Evolutionary conservation across 169 alveolate genomes (phyloP).

Genomic region (Eimeria sp.): DNA sequence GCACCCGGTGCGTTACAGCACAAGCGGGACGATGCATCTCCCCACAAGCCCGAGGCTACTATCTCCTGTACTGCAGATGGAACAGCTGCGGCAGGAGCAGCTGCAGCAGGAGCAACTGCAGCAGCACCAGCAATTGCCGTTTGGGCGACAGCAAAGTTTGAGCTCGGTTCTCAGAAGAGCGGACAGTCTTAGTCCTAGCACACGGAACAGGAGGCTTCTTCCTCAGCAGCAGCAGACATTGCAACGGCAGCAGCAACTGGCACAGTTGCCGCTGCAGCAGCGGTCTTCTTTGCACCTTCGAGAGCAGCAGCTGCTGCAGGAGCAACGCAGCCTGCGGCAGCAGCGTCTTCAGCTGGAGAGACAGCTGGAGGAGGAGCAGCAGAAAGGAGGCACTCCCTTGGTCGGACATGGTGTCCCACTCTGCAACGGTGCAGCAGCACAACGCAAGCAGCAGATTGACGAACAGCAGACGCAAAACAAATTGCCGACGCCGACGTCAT

Average conservation of each 20-base stretch:
- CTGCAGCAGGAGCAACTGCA: neutral
- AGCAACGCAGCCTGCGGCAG: slow-evolving; percentile 45
- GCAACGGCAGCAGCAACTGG: neutral
- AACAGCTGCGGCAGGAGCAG: neutral
- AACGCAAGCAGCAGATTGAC: neutral
- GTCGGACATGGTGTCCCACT: neutral
- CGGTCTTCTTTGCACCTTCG: slow-evolving; percentile 25
- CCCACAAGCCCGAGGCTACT: neutral
- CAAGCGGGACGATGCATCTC: slow-evolving; percentile 13
- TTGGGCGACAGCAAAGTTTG: neutral
- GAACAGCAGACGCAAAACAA: neutral
- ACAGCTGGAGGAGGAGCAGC: slow-evolving; percentile 40
- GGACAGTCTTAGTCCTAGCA: neutral
- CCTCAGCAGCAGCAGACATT: neutral
- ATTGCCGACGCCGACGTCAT: neutral
- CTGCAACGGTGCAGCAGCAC: slow-evolving; percentile 10
- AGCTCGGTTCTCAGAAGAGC: neutral
- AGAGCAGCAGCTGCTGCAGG: slow-evolving; percentile 59
- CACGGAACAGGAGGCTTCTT: neutral
- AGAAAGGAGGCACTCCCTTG: neutral
- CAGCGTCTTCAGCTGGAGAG: slow-evolving; percentile 57
- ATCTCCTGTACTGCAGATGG: neutral
- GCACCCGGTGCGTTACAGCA: neutral
- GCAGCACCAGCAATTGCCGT: neutral
- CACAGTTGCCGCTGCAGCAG: neutral